These are phyloP conservation scores for Oryza officinalis DNA, from an alignment of 176 grass and related monocot genomes.

Conservation along the genomic window DNA sequence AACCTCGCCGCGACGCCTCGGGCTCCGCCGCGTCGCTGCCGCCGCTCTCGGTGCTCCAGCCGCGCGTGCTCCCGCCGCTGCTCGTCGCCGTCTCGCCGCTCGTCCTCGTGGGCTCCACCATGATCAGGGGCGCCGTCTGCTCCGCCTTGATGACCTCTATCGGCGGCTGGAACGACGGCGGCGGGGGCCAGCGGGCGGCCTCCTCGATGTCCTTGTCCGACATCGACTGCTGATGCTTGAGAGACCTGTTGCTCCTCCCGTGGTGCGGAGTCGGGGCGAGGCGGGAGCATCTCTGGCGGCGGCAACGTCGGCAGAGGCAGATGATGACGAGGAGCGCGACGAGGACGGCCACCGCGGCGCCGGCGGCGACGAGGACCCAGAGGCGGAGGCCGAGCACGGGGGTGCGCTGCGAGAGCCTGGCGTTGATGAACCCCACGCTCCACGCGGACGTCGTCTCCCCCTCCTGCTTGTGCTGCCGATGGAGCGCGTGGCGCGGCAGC, in stretches of 20 bases:
- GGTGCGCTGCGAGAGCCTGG: constrained; percentile 68
- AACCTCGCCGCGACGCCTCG: constrained; percentile 65
- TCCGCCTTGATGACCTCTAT: constrained; percentile 65
- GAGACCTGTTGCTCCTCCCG: background rate
- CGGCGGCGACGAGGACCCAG: constrained; percentile 64
- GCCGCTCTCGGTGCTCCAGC: constrained; percentile 25
- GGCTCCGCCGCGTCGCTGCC: constrained; percentile 23
- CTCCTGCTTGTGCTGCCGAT: constrained; percentile 4
- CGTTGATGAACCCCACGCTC: constrained; percentile 47
- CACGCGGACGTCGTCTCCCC: constrained; percentile 32
- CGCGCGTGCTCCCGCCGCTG: constrained; percentile 41
- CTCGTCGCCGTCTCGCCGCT: constrained; percentile 38
- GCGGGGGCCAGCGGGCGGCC: constrained; percentile 42
- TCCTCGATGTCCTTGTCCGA: constrained; percentile 53
- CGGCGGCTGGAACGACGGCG: constrained; percentile 47
- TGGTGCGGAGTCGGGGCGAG: constrained; percentile 15
- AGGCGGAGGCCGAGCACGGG: constrained; percentile 73
- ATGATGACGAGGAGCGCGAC: constrained; percentile 43
- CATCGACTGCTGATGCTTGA: constrained; percentile 51
- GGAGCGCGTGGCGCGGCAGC: background rate
- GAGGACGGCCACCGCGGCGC: constrained; percentile 43
- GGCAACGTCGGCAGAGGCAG: constrained; percentile 58
- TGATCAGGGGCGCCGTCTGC: constrained; percentile 39
- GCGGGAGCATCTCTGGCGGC: constrained; percentile 35
- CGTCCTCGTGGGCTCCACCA: constrained; percentile 17